Base-by-base conservation (phyloP, 208 protist genomes). In the Acanthamoeba triangularis region DNA sequence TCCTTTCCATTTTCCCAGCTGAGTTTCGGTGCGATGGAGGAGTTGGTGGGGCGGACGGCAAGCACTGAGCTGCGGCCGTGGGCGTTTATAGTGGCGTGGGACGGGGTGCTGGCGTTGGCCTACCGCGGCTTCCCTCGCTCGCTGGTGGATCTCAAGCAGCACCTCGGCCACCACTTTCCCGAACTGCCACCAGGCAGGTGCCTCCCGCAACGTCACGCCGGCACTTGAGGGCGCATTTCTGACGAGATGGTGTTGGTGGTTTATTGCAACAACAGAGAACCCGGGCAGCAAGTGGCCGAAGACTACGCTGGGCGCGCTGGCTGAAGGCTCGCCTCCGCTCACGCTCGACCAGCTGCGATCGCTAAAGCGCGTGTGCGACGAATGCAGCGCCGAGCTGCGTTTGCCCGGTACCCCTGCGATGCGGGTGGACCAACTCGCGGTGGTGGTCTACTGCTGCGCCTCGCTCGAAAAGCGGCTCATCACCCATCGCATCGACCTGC, bases 271-370 rank as follows among this genome's bases (percentile, higher is more conserved):
- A 14, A 25, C 52, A 91, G 85, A 92, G 85, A 92, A 92, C 85
- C 85, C 85, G 23, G 85, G 85, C 54, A 76, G 59, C 85, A 92
- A 74, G 30, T 92, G 85, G 85, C 85, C 85, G 4, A 92, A 92
- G 85, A 92, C 85, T 7, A 76, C 85, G 10, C 85, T 92, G 30
- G 85, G 59, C 20, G 85, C 85, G 59, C 56, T 92, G 59, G 63
- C 59, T 52, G 56, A 63, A 20, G 49, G 13, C n/a, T 18, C 59
- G 41, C 35, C 33, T 13, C 85, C 56, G 33, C 49, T 92, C 56
- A 92, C 85, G 4, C 37, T 92, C 35, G 85, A 28, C 56, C 85
- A 92, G 30, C 63, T 92, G 56, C 54, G 59, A 4, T 10, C 28
- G 4, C 47, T 92, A 2, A 65, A 72, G 54, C 59, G 63, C 8